Base-by-base conservation (phyloP, 2,329 filamentous ascomycete species). In the Botrytis tulipae region DNA sequence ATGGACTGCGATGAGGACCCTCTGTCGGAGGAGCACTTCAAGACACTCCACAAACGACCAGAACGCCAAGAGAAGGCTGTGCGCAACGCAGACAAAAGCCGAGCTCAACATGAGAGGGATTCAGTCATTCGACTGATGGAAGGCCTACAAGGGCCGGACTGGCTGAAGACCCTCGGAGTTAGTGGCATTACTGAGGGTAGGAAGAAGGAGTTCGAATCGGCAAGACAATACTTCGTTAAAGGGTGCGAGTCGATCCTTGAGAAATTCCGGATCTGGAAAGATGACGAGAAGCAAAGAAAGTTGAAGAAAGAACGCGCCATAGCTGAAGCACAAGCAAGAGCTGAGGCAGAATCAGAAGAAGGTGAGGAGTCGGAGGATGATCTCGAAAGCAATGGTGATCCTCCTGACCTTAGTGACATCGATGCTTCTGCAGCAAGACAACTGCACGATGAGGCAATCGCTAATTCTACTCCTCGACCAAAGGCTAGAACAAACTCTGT, bases 141-240 rank as follows among this genome's bases (percentile, higher is more conserved):
- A 71, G 94, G 94, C 29, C 87, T 99, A 1, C 92, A 94, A 81
- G 93, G 95, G 3, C 93, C 93, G 73, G 96, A 98, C 82, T 99
- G 96, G 96, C 86, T 98, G 73, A 91, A 93, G 75, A 89, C 95
- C 6, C 94, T 99, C 90, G 96, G 95, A 40, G 92, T 98, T 48
- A 95, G 90, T 76, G 93, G 89, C 32, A 84, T 79, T 54, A 97
- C 94, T 0, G 95, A 98, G 80, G 90, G 90, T 35, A 93, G 93
- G 79, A 95, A 93, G 83, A 96, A 92, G 82, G 88, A 91, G 44
- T 98, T 94, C 82, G 94, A 97, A 82, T 90, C 92, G 3, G 96
- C 96, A 75, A 89, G 96, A 42, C 87, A 91, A 74, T 91, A 95
- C 81, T 97, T 98, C 80, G 92, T 98, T 78, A 88, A 87, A 73